Conservation (phyloP, 129 eudicot genomes). For the sunflower (Helianthus annuus) region DNA sequence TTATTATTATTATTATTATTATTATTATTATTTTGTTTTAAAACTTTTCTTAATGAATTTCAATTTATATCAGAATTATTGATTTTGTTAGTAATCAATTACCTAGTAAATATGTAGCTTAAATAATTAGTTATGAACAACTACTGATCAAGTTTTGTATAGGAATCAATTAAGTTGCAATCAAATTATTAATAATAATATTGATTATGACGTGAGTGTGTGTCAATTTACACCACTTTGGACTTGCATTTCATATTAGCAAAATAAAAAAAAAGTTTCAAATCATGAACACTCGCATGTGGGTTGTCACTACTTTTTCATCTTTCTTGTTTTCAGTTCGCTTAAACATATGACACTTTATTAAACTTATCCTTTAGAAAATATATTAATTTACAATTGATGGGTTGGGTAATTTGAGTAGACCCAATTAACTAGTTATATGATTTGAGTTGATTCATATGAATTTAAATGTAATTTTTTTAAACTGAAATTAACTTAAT, state of each 20-base stretch:
- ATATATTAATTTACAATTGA: neutral
- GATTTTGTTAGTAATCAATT: neutral
- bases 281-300: constrained; percentile 7
- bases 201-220: constrained; percentile 5
- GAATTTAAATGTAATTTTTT: too few relatives aligned
- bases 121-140: neutral
- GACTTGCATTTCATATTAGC: neutral
- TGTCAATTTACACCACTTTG: constrained; percentile 19
- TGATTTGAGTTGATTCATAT: too few relatives aligned
- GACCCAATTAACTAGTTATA: too few relatives aligned
- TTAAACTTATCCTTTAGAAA: neutral
- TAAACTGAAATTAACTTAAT: too few relatives aligned
- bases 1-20: too few relatives aligned
- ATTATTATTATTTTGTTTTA: neutral
- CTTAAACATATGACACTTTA: neutral
- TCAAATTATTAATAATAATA: constrained; percentile 1
- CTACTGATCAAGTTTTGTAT: neutral
- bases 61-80: neutral
- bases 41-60: neutral
- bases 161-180: neutral
- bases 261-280: neutral
- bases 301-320: constrained; percentile 10
- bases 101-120: neutral
- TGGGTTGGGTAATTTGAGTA: too few relatives aligned
- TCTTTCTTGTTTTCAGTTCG: constrained; percentile 6